Evolutionary conservation across 352 stramenopile species (phyloP).

Genomic region (Thalassiosira livingstoniorum): DNA sequence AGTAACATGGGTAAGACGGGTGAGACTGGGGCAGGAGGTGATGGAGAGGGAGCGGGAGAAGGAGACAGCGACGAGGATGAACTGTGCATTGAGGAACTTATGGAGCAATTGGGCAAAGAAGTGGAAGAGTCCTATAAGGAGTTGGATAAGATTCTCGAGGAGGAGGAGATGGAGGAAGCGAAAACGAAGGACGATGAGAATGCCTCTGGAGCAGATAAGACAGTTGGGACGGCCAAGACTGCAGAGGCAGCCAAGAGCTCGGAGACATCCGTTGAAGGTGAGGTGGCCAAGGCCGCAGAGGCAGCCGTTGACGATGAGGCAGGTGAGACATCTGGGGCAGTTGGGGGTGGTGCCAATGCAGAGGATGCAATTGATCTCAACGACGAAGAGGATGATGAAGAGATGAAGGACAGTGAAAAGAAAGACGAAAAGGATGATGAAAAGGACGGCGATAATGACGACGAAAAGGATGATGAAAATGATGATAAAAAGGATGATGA

Average conservation of each 20-base stretch:
- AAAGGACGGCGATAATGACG: not conserved
- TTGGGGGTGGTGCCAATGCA: too few species aligned
- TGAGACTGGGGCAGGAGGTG: not conserved
- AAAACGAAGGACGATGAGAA: not conserved
- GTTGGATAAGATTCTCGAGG: not conserved
- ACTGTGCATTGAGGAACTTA: slow-evolving; percentile 38
- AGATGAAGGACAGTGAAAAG: too few species aligned
- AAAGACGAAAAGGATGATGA: too few species aligned
- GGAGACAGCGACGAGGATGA: slow-evolving; percentile 1
- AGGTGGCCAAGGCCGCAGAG: too few species aligned
- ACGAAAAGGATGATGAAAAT: not conserved
- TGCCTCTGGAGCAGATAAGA: not conserved
- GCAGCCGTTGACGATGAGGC: too few species aligned
- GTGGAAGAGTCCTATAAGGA: slow-evolving; percentile 9
- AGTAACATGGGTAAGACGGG: not conserved
- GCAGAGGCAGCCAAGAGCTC: too few species aligned
- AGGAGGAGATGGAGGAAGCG: not conserved
- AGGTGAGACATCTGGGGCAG: too few species aligned
- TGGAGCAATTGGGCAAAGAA: slow-evolving; percentile 37
- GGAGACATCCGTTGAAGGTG: too few species aligned
- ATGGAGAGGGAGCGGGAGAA: not conserved
- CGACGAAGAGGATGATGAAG: too few species aligned
- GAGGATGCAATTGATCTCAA: too few species aligned
- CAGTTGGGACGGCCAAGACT: too few species aligned
- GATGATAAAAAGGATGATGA: too few species aligned